Percentiles rank a stretch among this genome's conserved stretches.
Conservation (phyloP, 176 grass and related monocot genomes). For the Carex scoparia region DNA sequence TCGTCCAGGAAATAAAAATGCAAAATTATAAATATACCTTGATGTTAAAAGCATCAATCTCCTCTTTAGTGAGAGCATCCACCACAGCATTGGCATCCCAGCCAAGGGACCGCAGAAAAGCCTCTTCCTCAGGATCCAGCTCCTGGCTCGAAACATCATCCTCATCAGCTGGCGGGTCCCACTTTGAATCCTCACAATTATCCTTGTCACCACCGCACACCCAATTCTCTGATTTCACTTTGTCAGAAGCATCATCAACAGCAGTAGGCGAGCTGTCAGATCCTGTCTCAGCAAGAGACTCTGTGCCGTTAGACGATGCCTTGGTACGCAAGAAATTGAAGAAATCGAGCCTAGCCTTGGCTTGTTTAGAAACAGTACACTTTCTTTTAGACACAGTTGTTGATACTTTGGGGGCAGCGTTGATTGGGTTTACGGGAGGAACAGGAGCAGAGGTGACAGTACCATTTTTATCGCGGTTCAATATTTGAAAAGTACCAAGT, state of each 20-base stretch:
- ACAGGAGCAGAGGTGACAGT: neutral
- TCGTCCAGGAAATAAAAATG: neutral
- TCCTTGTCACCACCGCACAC: conserved; percentile 1
- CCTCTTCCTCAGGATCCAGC: conserved; percentile 28
- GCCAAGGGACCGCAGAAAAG: conserved; percentile 27
- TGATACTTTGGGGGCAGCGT: neutral
- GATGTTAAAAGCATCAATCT: conserved; percentile 34
- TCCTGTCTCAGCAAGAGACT: conserved; percentile 17
- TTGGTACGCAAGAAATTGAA: conserved; percentile 36
- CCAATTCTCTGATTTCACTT: neutral
- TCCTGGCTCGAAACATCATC: neutral
- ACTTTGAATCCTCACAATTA: neutral
- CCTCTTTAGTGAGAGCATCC: conserved; percentile 28
- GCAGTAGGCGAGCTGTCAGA: conserved; percentile 17
- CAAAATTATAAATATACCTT: conserved; percentile 12
- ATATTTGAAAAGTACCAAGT: conserved; percentile 25
- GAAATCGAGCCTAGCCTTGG: conserved; percentile 29
- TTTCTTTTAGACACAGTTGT: conserved; percentile 7
- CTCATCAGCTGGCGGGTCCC: conserved; percentile 8
- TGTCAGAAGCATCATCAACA: neutral
- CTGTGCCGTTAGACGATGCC: neutral
- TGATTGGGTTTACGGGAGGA: neutral
- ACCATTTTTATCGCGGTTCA: conserved; percentile 21
- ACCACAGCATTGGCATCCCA: conserved; percentile 30
- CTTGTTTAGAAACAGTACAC: conserved; percentile 16